Conservation (phyloP, 345 rosid species). For the Eucalyptus tenuipes region DNA sequence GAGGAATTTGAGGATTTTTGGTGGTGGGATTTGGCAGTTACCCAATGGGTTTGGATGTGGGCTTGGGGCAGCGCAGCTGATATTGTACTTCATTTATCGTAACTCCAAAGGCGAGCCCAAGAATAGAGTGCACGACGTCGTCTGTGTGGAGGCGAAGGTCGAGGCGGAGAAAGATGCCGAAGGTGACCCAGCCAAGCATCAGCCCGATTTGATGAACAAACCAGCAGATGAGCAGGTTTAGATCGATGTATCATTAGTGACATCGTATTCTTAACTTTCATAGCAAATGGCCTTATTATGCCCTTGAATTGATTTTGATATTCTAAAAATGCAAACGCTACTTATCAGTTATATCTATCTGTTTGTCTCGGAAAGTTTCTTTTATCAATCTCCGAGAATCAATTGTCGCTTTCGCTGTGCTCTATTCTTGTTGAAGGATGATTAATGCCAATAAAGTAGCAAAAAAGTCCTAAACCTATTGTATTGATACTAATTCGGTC, state of each 20-base stretch:
- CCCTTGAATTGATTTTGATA: background rate
- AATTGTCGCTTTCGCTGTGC: background rate
- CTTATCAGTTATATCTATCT: background rate
- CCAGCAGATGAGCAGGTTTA: background rate
- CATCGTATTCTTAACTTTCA: background rate
- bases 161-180: background rate
- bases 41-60: conserved; percentile 88
- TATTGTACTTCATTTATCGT: conserved; percentile 67
- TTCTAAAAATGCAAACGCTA: too few species aligned
- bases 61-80: conserved; percentile 61
- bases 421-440: background rate
- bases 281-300: background rate
- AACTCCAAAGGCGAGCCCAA: background rate
- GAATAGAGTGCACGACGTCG: background rate
- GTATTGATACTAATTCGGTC: too few species aligned
- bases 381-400: background rate
- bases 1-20: background rate
- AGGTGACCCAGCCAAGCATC: background rate
- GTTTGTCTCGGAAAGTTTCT: background rate
- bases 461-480: too few species aligned
- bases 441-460: background rate
- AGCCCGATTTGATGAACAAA: background rate
- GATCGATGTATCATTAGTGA: background rate
- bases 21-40: conserved; percentile 19
- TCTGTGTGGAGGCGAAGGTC: too few species aligned